Evolutionary conservation across 2,329 filamentous ascomycete genomes (phyloP).

Genomic region (Xylogone sp.): DNA sequence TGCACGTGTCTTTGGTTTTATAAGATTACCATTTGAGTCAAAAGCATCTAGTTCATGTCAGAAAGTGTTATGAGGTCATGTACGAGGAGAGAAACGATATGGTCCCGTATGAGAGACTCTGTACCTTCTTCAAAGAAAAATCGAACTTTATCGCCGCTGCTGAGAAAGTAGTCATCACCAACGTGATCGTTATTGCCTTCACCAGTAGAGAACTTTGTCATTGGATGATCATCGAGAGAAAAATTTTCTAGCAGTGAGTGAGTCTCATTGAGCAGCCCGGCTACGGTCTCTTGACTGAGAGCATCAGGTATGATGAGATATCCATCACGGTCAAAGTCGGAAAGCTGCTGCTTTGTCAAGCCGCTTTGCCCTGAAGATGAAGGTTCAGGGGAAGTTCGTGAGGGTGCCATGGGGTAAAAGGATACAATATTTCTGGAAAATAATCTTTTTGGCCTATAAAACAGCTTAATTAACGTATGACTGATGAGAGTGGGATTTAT

Average conservation of each 20-base stretch:
- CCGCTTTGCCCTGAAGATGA: slow-evolving; percentile 32
- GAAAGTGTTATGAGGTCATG: not conserved
- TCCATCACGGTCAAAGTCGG: slow-evolving; percentile 75
- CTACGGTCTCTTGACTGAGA: slow-evolving; percentile 61
- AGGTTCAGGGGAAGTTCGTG: slow-evolving; percentile 15
- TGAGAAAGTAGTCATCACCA: slow-evolving; percentile 91
- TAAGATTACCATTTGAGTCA: slow-evolving; percentile 56
- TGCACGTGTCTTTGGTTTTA: slow-evolving; percentile 75
- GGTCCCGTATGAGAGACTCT: slow-evolving; percentile 1
- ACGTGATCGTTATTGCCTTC: slow-evolving; percentile 70
- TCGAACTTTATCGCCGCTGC: slow-evolving; percentile 83
- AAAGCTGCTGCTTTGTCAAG: slow-evolving; percentile 68
- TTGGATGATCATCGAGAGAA: slow-evolving; percentile 76
- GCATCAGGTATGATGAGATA: slow-evolving; percentile 85
- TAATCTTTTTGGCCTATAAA: not conserved
- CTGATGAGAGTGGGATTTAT: not conserved
- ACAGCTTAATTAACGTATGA: not conserved
- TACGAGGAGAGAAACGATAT: not conserved
- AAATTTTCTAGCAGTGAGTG: slow-evolving; percentile 70
- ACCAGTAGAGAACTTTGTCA: slow-evolving; percentile 92
- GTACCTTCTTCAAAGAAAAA: slow-evolving; percentile 90
- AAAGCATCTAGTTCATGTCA: slow-evolving; percentile 63
- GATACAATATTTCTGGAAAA: not conserved
- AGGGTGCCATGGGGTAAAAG: slow-evolving; percentile 15
- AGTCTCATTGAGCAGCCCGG: slow-evolving; percentile 70